Evolutionary conservation across 2,329 filamentous ascomycete species (phyloP), one percentile per base, ranked within the genome.

Genomic region (Calonectria multiphialidica): DNA sequence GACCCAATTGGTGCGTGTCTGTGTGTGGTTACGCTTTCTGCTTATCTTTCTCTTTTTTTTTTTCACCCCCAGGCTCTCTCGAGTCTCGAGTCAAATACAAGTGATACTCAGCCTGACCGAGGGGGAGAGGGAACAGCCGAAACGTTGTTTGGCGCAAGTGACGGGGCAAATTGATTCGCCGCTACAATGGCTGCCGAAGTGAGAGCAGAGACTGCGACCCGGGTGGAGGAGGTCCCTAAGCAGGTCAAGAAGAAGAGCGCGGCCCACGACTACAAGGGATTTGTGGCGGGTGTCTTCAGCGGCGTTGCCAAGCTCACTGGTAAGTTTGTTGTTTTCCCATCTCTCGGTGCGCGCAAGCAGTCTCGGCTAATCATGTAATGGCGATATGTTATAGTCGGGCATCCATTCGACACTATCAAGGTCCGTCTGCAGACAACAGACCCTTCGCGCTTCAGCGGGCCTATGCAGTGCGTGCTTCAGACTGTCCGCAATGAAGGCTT

Each of bases 331-430:
- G 8, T 30, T 30, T 30, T 53, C 25, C 42, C 9, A 5, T 40
- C 30, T 42, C n/a, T 35, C 50, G 28, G 35, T 47, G 28, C 25
- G 40, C 28, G 13, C 28, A 7, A 30, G 35, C 69, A 37, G n/a
- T 18, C 18, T 13, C 8, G 66, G 70, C 75, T 75, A 28, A 71
- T 44, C 25, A 21, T 12, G 35, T 23, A 2, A 23, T 21, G 53
- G 21, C 21, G 35, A 40, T n/a, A 16, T 59, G 18, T 59, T 61
- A 23, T 25, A 90, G 89, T 93, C 80, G 91, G 91, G 71, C 91
- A 93, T 80, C 91, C 94, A 28, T 98, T 99, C 86, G 97, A 99
- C 84, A 98, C 97, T 0, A 91, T 99, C 83, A 99, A 99, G 85
- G 96, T 98, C 66, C 95, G 97, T 37, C 88, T 99, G 21, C 97